A percentile compares a stretch with the other conserved stretches of the same genome.
These are phyloP conservation scores for Ceratocystiopsis sp. DNA, from an alignment of 2,329 filamentous ascomycete genomes.

Conservation along the genomic window DNA sequence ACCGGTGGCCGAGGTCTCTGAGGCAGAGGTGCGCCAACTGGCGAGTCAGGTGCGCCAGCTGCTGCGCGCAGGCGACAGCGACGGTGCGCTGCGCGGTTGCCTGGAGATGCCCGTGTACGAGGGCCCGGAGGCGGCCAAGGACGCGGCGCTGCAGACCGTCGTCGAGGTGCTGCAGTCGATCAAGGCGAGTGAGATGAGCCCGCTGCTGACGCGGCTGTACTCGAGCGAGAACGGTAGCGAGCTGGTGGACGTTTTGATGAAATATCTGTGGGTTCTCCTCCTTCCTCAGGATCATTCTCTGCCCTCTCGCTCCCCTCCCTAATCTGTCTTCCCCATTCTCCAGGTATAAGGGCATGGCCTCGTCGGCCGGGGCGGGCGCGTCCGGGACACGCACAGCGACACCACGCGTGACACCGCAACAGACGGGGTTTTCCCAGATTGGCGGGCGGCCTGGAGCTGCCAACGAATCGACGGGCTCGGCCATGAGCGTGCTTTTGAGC, in stretches of 20 bases:
- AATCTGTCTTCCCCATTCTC: neutral
- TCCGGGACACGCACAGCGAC: constrained; percentile 23
- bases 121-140: constrained; percentile 42
- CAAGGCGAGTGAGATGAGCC: constrained; percentile 88
- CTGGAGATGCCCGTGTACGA: constrained; percentile 73
- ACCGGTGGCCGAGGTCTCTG: constrained; percentile 53
- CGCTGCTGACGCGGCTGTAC: constrained; percentile 70
- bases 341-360: constrained; percentile 83
- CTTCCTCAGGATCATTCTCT: neutral
- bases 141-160: constrained; percentile 73
- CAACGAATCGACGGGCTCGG: constrained; percentile 58
- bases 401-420: constrained; percentile 43
- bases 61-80: constrained; percentile 68
- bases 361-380: constrained; percentile 18
- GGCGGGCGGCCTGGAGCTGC: constrained; percentile 32
- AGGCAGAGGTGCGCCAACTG: constrained; percentile 62
- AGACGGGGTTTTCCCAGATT: constrained; percentile 79
- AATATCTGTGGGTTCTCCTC: constrained; percentile 61
- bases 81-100: constrained; percentile 70
- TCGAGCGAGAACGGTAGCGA: constrained; percentile 63
- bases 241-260: constrained; percentile 84
- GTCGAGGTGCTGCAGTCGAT: constrained; percentile 91
- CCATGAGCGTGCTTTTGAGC: constrained; percentile 91
- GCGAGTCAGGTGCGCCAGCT: constrained; percentile 74
- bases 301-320: neutral